These are phyloP conservation scores for Daldinia vernicosa DNA, from an alignment of 495 filamentous ascomycete genomes.

Conservation along the genomic window DNA sequence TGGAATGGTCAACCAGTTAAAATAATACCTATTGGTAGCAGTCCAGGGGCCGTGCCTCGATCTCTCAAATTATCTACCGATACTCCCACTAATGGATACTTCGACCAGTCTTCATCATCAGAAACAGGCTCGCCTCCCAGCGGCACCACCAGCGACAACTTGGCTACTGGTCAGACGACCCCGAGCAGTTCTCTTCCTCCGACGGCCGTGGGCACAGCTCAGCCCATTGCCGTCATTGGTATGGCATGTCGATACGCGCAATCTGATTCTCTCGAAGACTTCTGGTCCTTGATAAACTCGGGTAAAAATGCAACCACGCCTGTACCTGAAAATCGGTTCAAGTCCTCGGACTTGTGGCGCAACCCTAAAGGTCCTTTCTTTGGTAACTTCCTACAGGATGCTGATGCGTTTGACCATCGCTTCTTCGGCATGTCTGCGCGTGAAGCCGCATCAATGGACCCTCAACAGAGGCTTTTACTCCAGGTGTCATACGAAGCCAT, in stretches of 20 bases:
- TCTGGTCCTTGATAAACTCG: conserved; percentile 28
- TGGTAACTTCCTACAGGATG: conserved; percentile 48
- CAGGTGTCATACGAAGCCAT: conserved; percentile 60
- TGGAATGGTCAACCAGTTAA: conserved; percentile 14
- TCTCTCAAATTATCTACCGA: conserved; percentile 5
- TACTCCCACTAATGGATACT: background rate
- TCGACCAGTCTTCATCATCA: background rate
- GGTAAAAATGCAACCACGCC: conserved; percentile 21
- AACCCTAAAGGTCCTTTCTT: conserved; percentile 24
- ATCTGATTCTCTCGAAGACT: conserved; percentile 22
- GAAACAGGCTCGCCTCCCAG: conserved; percentile 10
- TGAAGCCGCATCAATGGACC: conserved; percentile 61
- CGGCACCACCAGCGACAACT: conserved; percentile 1
- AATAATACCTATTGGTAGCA: conserved; percentile 19
- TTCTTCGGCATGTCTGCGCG: conserved; percentile 57
- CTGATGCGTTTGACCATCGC: conserved; percentile 45
- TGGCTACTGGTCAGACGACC: conserved; percentile 18
- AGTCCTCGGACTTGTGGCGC: conserved; percentile 18
- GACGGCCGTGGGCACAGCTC: background rate
- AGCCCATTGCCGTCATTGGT: conserved; percentile 25
- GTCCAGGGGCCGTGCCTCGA: conserved; percentile 13
- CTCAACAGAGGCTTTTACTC: conserved; percentile 61
- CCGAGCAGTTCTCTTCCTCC: conserved; percentile 2
- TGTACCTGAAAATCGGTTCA: conserved; percentile 22
- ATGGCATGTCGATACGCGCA: conserved; percentile 27